Conservation (phyloP, 176 grass and related monocot species). For the Otatea glauca region DNA sequence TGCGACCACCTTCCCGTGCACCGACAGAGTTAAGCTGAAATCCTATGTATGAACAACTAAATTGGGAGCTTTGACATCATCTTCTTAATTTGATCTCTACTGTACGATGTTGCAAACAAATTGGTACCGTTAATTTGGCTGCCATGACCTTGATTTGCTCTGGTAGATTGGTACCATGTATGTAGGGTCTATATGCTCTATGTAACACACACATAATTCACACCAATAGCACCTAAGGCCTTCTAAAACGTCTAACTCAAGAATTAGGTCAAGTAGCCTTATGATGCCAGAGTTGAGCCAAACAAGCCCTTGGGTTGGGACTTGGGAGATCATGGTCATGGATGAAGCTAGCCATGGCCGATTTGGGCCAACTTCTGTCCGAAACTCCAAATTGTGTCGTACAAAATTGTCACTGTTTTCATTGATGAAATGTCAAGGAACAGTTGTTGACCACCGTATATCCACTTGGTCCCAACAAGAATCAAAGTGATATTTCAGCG, state of each 20-base stretch:
- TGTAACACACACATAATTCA: background rate
- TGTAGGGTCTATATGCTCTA: background rate
- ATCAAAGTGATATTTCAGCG: background rate
- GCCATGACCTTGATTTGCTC: conserved; percentile 7
- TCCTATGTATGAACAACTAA: background rate
- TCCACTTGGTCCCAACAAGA: background rate
- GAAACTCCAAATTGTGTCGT: background rate
- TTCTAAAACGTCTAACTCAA: background rate
- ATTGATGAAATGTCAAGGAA: background rate
- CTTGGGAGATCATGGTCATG: background rate
- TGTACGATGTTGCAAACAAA: background rate
- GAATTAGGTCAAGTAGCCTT: background rate
- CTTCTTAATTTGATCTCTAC: conserved; percentile 10
- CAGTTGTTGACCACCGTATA: background rate
- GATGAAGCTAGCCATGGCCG: background rate
- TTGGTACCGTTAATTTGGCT: background rate
- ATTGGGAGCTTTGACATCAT: background rate
- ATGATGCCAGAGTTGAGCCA: background rate
- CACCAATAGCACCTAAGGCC: background rate
- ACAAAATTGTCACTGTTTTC: background rate
- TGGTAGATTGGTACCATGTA: background rate
- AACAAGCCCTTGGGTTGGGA: background rate
- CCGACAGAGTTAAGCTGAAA: background rate
- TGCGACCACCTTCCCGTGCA: conserved; percentile 13
- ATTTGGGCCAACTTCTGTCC: background rate